These are phyloP conservation scores for Monsonia emarginata DNA, from an alignment of 441 rosid species.

Conservation along the genomic window DNA sequence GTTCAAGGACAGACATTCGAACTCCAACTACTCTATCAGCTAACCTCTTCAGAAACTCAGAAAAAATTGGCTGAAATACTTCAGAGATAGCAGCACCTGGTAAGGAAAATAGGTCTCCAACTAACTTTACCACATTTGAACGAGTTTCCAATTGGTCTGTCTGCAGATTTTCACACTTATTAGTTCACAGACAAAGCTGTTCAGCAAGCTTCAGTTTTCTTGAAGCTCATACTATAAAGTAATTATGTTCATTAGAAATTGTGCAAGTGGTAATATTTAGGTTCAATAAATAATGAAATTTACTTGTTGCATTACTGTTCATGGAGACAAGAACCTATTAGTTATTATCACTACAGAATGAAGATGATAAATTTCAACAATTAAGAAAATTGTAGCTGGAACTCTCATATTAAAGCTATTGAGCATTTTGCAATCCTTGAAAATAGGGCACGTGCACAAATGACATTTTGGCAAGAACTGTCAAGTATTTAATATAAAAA, in stretches of 20 bases:
- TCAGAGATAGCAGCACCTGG: conserved; percentile 54
- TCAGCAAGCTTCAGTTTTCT: conserved; percentile 8
- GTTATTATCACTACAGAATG: neutral
- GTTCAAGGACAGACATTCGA: conserved; percentile 81
- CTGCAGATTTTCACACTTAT: conserved; percentile 37
- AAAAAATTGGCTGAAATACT: conserved; percentile 72
- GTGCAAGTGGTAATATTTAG: neutral
- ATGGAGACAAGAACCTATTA: neutral
- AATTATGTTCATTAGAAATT: neutral
- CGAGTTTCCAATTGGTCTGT: conserved; percentile 85
- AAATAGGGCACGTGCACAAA: neutral
- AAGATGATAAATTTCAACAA: neutral
- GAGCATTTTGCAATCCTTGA: neutral
- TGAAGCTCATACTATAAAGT: conserved; percentile 4
- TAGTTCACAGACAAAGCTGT: conserved; percentile 19
- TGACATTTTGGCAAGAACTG: neutral
- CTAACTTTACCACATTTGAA: conserved; percentile 74
- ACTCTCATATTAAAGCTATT: neutral
- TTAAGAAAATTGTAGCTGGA: neutral
- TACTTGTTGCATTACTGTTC: neutral
- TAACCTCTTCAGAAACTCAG: conserved; percentile 89
- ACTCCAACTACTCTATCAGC: conserved; percentile 87
- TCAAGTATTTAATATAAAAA: neutral
- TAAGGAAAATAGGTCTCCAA: conserved; percentile 85
- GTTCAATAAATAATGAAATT: neutral